These are phyloP conservation scores for Crithidia acanthocephali DNA, from an alignment of 208 protist genomes.

Conservation along the genomic window DNA sequence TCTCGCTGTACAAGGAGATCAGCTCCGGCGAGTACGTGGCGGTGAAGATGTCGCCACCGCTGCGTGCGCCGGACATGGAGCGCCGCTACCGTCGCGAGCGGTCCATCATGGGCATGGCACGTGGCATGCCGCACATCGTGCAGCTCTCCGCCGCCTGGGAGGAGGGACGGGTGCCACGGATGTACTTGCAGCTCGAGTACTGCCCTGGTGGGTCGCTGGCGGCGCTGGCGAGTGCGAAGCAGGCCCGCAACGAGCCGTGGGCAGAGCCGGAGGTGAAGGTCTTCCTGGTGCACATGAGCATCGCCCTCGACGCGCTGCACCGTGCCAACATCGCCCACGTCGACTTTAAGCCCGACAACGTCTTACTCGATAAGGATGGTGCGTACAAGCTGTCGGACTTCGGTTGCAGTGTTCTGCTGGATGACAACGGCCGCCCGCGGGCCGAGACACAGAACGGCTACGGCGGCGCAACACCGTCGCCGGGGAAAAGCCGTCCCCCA, in stretches of 20 bases:
- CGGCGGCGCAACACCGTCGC: neutral
- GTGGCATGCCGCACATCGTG: slow-evolving; percentile 77
- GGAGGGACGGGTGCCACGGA: slow-evolving; percentile 65
- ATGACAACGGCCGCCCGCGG: slow-evolving; percentile 61
- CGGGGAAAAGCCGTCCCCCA: neutral
- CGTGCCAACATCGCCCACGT: slow-evolving; percentile 85
- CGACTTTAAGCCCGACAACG: slow-evolving; percentile 95
- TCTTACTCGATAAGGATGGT: slow-evolving; percentile 81
- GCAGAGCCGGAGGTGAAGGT: slow-evolving; percentile 75
- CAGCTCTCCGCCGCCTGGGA: slow-evolving; percentile 81
- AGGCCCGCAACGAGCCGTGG: slow-evolving; percentile 53
- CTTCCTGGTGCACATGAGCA: slow-evolving; percentile 86
- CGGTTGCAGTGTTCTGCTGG: slow-evolving; percentile 84
- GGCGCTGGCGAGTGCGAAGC: slow-evolving; percentile 47
- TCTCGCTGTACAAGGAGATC: slow-evolving; percentile 81
- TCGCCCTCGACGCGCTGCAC: slow-evolving; percentile 90
- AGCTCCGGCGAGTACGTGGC: slow-evolving; percentile 74
- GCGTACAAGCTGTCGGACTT: slow-evolving; percentile 93
- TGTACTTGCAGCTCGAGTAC: slow-evolving; percentile 89
- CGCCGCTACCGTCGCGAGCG: slow-evolving; percentile 71
- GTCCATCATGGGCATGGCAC: slow-evolving; percentile 57
- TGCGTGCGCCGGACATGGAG: slow-evolving; percentile 40
- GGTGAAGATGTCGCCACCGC: slow-evolving; percentile 73
- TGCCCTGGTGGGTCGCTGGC: slow-evolving; percentile 84
- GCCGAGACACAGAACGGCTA: slow-evolving; percentile 27